Percentiles rank a stretch among this genome's conserved stretches.
Conservation (phyloP, 1,139 yeast species). For the Lodderomyces margitis region DNA sequence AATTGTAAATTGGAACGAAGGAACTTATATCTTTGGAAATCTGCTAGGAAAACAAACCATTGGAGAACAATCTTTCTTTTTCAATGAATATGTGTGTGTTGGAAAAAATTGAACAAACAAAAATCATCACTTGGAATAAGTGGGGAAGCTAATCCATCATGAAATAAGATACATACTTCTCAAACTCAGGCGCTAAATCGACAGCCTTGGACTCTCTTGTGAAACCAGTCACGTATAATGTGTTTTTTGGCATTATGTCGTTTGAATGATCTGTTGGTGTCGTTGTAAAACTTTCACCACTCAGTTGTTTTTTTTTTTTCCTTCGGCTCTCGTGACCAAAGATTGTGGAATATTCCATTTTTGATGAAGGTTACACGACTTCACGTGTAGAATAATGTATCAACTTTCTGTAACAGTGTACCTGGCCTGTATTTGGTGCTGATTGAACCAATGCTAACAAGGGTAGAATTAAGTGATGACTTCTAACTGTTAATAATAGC, state of each 20-base stretch:
- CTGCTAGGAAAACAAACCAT: constrained; percentile 3
- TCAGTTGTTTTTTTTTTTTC: not conserved
- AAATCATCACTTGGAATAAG: not conserved
- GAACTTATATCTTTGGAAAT: constrained; percentile 2
- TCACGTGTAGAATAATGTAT: not conserved
- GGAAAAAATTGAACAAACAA: not conserved
- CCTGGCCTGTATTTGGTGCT: no score
- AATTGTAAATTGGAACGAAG: no score
- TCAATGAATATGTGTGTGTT: not conserved
- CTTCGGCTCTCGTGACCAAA: not conserved
- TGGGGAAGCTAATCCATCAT: not conserved
- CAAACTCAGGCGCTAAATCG: constrained; percentile 67
- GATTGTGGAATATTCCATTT: not conserved
- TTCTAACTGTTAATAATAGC: no score
- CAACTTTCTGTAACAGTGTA: no score
- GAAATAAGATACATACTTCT: constrained; percentile 48
- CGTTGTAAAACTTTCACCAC: not conserved
- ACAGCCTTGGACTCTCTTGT: constrained; percentile 58
- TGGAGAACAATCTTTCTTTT: not conserved
- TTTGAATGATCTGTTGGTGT: not conserved
- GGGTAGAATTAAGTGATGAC: no score
- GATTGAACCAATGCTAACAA: no score
- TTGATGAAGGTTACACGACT: not conserved
- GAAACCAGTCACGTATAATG: constrained; percentile 65
- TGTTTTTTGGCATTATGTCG: constrained; percentile 48